Percentiles rank a stretch among this genome's conserved stretches.
phyloP scores from a whole-genome alignment of 176 grass and related monocot genomes.

The Saccharum officinarum region DNA sequence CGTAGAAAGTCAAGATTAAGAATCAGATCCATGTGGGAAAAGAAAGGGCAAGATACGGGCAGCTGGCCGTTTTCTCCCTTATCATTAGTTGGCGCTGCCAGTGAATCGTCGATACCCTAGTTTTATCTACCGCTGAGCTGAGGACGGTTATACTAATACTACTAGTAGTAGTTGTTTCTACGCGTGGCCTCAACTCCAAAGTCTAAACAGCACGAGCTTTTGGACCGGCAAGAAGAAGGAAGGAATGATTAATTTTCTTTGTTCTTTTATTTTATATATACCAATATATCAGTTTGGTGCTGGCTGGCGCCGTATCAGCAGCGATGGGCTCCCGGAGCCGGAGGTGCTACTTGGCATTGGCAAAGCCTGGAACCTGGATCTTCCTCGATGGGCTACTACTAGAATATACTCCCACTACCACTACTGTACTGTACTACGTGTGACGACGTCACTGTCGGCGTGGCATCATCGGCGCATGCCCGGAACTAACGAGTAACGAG shows the following conservation, averaged over 20 bases:
- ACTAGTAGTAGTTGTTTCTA: background rate
- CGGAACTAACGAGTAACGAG: too few relatives aligned
- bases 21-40: constrained; percentile 1
- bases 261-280: too few relatives aligned
- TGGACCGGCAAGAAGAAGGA: background rate
- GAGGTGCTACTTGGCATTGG: background rate
- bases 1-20: background rate
- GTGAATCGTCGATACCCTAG: too few relatives aligned
- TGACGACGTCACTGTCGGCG: background rate
- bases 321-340: background rate
- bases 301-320: background rate
- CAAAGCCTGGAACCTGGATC: background rate
- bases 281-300: background rate
- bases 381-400: background rate
- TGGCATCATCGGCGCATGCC: too few relatives aligned
- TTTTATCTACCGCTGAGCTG: background rate
- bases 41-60: background rate
- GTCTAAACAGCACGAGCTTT: constrained; percentile 6
- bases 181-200: background rate
- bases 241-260: too few relatives aligned
- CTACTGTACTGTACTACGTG: too few relatives aligned
- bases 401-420: background rate
- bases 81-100: too few relatives aligned
- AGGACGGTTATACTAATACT: background rate
- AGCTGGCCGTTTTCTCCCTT: background rate